Evolutionary conservation across 805 yeast species (phyloP).

Genomic region (Wickerhamiella bombiphila): DNA sequence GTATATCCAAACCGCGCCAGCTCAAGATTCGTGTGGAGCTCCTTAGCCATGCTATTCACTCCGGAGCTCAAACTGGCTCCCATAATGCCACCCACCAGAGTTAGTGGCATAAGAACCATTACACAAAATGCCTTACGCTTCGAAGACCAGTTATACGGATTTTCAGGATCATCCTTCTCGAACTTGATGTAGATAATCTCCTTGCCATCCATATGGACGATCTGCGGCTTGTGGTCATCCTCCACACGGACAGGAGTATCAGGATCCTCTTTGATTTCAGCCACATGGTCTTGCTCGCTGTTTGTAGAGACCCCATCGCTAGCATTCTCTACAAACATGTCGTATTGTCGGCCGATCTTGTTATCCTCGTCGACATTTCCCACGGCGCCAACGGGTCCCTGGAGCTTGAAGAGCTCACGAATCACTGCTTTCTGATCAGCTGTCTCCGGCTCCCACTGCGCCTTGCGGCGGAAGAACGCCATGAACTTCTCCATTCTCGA

Average conservation of each 20-base stretch:
- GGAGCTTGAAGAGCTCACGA: slow-evolving; percentile 6
- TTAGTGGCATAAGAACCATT: slow-evolving; percentile 48
- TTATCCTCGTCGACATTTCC: slow-evolving; percentile 9
- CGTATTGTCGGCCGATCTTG: slow-evolving; percentile 2
- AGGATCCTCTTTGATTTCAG: not conserved
- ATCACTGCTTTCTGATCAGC: slow-evolving; percentile 9
- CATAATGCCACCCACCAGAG: slow-evolving; percentile 82
- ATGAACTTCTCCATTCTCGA: slow-evolving; percentile 23
- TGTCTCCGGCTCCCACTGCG: slow-evolving; percentile 7
- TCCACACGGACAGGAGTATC: not conserved
- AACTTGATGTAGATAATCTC: slow-evolving; percentile 35
- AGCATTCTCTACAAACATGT: slow-evolving; percentile 4
- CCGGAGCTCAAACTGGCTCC: slow-evolving; percentile 85
- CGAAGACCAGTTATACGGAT: slow-evolving; percentile 73
- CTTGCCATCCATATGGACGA: slow-evolving; percentile 7
- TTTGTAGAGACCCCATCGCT: not conserved
- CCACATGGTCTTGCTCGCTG: slow-evolving; percentile 4
- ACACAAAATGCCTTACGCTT: slow-evolving; percentile 35
- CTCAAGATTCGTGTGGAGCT: slow-evolving; percentile 55
- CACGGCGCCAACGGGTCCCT: slow-evolving; percentile 1
- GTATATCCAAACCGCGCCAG: slow-evolving; percentile 42
- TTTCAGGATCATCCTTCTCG: slow-evolving; percentile 79
- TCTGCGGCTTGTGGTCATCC: slow-evolving; percentile 1
- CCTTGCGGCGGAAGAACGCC: slow-evolving; percentile 5
- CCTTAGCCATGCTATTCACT: slow-evolving; percentile 47